Evolutionary conservation across 2,329 filamentous ascomycete genomes (phyloP).

Genomic region (Calonectria ilicicola): DNA sequence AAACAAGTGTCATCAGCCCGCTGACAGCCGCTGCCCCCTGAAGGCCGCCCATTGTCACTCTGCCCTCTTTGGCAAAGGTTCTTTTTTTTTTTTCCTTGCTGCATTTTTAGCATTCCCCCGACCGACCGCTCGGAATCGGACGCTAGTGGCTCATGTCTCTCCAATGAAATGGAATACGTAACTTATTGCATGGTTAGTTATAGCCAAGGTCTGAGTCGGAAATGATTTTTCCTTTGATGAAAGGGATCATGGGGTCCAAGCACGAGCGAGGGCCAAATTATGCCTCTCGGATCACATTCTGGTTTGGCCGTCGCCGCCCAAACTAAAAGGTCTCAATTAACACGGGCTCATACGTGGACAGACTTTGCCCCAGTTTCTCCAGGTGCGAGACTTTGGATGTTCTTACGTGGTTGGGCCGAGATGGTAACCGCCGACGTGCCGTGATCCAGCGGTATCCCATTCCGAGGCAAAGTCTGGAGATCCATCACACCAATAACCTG

Average conservation of each 20-base stretch:
- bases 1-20: conserved; percentile 15
- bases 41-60: neutral
- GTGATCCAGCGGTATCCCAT: conserved; percentile 5
- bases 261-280: conserved; percentile 3
- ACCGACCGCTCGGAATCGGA: conserved; percentile 22
- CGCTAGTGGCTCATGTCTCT: conserved; percentile 4
- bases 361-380: neutral
- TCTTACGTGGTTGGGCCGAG: neutral
- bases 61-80: conserved; percentile 16
- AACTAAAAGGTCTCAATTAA: neutral
- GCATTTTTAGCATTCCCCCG: conserved; percentile 18
- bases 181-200: neutral
- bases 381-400: neutral
- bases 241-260: neutral
- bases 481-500: conserved; percentile 42
- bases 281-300: conserved; percentile 6
- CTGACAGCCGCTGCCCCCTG: conserved; percentile 15
- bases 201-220: neutral
- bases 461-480: conserved; percentile 35
- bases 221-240: conserved; percentile 10
- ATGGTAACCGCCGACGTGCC: conserved; percentile 2
- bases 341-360: neutral
- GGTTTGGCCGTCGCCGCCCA: conserved; percentile 2
- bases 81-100: neutral
- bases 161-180: neutral